Percentiles rank a stretch among this genome's conserved stretches.
These are phyloP conservation scores for Arachnomyces sp. DNA, from an alignment of 2,329 filamentous ascomycete genomes.

Conservation along the genomic window DNA sequence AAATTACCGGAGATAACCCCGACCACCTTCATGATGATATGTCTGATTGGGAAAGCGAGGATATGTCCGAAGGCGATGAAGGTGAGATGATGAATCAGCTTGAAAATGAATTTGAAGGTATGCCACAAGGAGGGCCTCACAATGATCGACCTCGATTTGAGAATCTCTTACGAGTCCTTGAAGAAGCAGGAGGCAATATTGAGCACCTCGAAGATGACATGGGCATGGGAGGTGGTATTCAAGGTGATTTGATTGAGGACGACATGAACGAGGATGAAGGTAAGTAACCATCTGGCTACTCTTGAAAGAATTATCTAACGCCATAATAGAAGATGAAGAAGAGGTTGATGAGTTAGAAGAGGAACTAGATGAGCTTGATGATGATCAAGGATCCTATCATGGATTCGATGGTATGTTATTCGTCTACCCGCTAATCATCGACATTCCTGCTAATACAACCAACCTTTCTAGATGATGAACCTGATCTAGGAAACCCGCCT, in stretches of 20 bases:
- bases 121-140: conserved; percentile 34
- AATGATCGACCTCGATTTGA: conserved; percentile 36
- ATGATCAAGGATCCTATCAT: conserved; percentile 35
- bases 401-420: conserved; percentile 28
- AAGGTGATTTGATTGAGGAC: conserved; percentile 43
- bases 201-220: conserved; percentile 37
- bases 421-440: neutral
- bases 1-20: conserved; percentile 49
- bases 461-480: conserved; percentile 26
- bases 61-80: conserved; percentile 36
- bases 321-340: conserved; percentile 53
- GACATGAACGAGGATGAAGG: conserved; percentile 54
- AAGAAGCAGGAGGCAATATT: conserved; percentile 34
- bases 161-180: conserved; percentile 39
- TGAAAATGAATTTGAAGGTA: conserved; percentile 34
- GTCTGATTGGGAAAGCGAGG: conserved; percentile 45
- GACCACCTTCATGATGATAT: conserved; percentile 40
- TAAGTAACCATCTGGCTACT: conserved; percentile 19
- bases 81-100: conserved; percentile 40
- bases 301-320: conserved; percentile 13
- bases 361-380: conserved; percentile 38
- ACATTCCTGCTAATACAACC: conserved; percentile 23
- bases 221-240: conserved; percentile 42
- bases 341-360: conserved; percentile 26
- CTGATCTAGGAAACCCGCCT: conserved; percentile 26